phyloP scores from a whole-genome alignment of 352 stramenopile genomes.

The Globisporangium ultimum region DNA sequence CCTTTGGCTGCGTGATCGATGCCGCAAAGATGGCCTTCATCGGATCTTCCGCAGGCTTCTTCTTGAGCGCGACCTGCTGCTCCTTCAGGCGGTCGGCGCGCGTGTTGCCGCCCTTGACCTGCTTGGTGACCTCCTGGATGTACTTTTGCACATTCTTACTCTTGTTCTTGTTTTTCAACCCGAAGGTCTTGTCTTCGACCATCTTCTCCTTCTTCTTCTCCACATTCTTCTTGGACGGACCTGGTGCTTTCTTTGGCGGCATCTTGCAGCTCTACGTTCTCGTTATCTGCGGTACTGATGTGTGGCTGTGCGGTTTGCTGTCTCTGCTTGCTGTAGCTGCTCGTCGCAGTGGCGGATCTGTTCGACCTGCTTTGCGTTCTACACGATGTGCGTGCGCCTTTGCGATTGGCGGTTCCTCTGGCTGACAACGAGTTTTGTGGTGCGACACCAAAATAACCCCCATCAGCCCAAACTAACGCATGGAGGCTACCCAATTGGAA shows the following conservation, averaged over 20 bases:
- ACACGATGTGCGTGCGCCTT: not conserved
- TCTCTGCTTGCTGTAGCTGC: not conserved
- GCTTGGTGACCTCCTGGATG: conserved; percentile 88
- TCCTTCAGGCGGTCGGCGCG: conserved; percentile 78
- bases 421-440: conserved; percentile 1
- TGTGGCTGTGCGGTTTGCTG: not conserved
- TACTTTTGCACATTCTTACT: conserved; percentile 95
- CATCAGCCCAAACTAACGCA: conserved; percentile 8
- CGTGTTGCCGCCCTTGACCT: conserved; percentile 82
- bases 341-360: not conserved
- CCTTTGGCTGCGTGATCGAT: conserved; percentile 86
- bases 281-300: not conserved
- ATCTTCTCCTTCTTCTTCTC: conserved; percentile 92
- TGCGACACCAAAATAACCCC: not conserved
- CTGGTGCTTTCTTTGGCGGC: conserved; percentile 72
- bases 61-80: conserved; percentile 72
- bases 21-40: conserved; percentile 83
- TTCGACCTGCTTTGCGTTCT: not conserved
- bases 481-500: not conserved
- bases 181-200: conserved; percentile 99
- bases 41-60: conserved; percentile 74
- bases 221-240: conserved; percentile 81
- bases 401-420: not conserved
- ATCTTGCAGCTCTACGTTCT: conserved; percentile 25
- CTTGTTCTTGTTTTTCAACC: conserved; percentile 99